These are phyloP conservation scores for Abortiporus biennis DNA, from an alignment of 1,284 basidiomycete species.

Conservation along the genomic window DNA sequence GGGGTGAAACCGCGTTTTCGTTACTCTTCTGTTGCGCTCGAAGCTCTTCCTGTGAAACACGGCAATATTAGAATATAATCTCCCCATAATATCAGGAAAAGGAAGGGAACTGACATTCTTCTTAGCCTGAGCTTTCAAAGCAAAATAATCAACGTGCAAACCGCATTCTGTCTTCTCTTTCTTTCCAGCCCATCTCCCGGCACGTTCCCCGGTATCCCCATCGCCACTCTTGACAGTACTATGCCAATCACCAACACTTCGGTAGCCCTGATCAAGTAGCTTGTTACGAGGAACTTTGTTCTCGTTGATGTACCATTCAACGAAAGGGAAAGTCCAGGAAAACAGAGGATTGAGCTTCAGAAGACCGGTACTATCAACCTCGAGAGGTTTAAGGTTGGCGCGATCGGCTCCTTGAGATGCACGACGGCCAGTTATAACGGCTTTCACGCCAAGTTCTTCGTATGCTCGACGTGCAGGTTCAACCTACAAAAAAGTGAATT, in stretches of 20 bases:
- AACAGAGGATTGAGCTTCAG: constrained; percentile 95
- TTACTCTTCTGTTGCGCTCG: too few species aligned
- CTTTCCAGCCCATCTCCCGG: constrained; percentile 89
- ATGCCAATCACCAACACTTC: constrained; percentile 96
- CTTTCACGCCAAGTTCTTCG: constrained; percentile 71
- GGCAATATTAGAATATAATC: neutral
- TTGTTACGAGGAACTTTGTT: constrained; percentile 89
- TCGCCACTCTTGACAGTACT: constrained; percentile 74
- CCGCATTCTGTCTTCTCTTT: constrained; percentile 93
- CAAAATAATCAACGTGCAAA: constrained; percentile 84
- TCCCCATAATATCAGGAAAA: neutral
- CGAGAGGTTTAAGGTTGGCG: constrained; percentile 77
- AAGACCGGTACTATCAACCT: constrained; percentile 88
- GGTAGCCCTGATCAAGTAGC: constrained; percentile 88
- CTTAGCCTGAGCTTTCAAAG: constrained; percentile 51
- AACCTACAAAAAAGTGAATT: constrained; percentile 45
- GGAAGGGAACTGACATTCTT: constrained; percentile 18
- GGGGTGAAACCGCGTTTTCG: too few species aligned
- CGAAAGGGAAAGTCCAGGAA: constrained; percentile 82
- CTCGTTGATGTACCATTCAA: constrained; percentile 82
- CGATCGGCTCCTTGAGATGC: constrained; percentile 90
- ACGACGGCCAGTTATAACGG: constrained; percentile 92
- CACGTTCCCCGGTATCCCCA: constrained; percentile 77
- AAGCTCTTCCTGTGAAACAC: constrained; percentile 7
- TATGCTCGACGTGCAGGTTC: constrained; percentile 93